A percentile compares a stretch with the other conserved stretches of the same genome.
Conservation (phyloP, 352 stramenopile genomes). For the Globisporangium viniferum region DNA sequence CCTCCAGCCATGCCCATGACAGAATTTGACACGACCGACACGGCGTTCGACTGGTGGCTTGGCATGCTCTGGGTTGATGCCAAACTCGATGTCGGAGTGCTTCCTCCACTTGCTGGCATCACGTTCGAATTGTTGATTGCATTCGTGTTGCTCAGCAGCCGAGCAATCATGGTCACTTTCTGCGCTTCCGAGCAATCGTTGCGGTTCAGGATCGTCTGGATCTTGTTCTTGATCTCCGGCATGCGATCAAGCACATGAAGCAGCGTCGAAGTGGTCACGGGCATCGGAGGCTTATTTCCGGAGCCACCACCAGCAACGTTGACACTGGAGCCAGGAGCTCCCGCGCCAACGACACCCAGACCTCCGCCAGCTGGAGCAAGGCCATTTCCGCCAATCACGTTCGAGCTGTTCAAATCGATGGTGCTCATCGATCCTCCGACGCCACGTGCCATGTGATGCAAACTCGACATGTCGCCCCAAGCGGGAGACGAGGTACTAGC, state of each 20-base stretch:
- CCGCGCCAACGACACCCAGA: conserved; percentile 8
- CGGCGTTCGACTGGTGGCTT: conserved; percentile 12
- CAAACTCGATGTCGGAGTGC: conserved; percentile 1
- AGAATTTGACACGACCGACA: conserved; percentile 15
- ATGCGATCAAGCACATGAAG: conserved; percentile 82
- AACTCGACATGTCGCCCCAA: conserved; percentile 26
- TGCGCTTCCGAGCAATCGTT: conserved; percentile 84
- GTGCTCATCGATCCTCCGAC: conserved; percentile 23
- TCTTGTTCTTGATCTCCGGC: conserved; percentile 90
- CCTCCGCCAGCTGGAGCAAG: neutral
- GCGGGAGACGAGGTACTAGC: conserved; percentile 13
- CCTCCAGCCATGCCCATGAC: conserved; percentile 22
- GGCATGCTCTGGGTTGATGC: neutral
- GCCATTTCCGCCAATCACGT: neutral
- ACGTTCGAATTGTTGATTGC: conserved; percentile 56
- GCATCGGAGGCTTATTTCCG: conserved; percentile 32
- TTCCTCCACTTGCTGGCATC: neutral
- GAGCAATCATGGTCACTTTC: conserved; percentile 86
- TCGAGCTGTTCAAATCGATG: conserved; percentile 18
- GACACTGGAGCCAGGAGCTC: conserved; percentile 4
- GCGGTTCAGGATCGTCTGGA: conserved; percentile 83
- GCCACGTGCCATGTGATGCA: conserved; percentile 32
- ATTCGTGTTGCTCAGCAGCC: conserved; percentile 83
- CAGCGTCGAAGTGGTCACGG: conserved; percentile 75
- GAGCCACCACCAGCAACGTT: conserved; percentile 1